A percentile compares a stretch with the other conserved stretches of the same genome.
Evolutionary conservation across 805 yeast species (phyloP).

Genomic region (Wickerhamomyces kurtzmanii): DNA sequence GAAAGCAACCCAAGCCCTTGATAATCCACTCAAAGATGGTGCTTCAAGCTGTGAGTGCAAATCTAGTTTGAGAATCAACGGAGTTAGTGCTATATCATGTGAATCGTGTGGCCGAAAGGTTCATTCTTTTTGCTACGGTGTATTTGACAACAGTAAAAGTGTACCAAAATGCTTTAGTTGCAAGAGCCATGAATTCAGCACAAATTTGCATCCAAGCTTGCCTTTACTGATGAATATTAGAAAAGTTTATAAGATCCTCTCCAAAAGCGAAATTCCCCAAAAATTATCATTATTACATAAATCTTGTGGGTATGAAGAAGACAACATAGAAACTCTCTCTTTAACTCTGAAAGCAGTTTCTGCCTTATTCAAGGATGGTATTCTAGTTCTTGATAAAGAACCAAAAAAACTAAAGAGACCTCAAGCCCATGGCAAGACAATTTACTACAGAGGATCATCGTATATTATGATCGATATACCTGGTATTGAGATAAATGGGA

Average conservation of each 20-base stretch:
- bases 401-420: slow-evolving; percentile 2
- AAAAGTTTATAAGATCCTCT: slow-evolving; percentile 20
- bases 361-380: slow-evolving; percentile 4
- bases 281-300: slow-evolving; percentile 7
- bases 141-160: slow-evolving; percentile 5
- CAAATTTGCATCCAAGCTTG: slow-evolving; percentile 11
- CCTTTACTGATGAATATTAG: slow-evolving; percentile 24
- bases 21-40: background rate
- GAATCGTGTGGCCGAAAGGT: slow-evolving; percentile 18
- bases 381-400: slow-evolving; percentile 4
- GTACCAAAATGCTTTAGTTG: slow-evolving; percentile 18
- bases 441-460: slow-evolving; percentile 7
- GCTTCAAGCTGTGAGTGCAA: slow-evolving; percentile 18
- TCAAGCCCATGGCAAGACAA: slow-evolving; percentile 1
- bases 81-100: slow-evolving; percentile 14
- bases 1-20: slow-evolving; percentile 20
- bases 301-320: slow-evolving; percentile 10
- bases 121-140: slow-evolving; percentile 27
- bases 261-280: slow-evolving; percentile 12
- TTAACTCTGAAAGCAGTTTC: slow-evolving; percentile 7
- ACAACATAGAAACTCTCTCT: background rate
- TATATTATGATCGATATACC: slow-evolving; percentile 13
- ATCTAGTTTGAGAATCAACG: slow-evolving; percentile 11
- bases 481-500: slow-evolving; percentile 6
- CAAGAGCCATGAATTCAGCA: slow-evolving; percentile 11